phyloP scores from a whole-genome alignment of 257 asterid species.

The Nemophila menziesii region DNA sequence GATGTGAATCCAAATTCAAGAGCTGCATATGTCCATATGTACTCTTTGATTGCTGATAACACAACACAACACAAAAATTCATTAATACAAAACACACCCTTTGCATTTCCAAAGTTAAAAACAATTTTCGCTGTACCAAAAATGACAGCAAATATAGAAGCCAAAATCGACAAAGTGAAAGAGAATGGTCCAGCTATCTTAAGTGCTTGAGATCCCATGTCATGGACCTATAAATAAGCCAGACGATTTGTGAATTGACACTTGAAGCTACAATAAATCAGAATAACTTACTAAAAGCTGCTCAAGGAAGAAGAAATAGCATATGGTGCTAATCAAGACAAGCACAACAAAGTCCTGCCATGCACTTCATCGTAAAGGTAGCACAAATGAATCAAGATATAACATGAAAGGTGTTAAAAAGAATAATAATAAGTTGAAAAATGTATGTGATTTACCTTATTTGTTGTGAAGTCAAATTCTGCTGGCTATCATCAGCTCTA shows the following conservation, averaged over 20 bases:
- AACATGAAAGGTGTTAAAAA: too few species aligned
- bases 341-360: conserved; percentile 99
- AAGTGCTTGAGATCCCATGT: conserved; percentile 55
- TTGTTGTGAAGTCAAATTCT: conserved; percentile 17
- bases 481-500: conserved; percentile 25
- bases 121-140: conserved; percentile 30
- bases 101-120: neutral
- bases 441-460: conserved; percentile 37
- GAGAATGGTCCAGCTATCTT: conserved; percentile 71
- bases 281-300: conserved; percentile 67
- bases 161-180: conserved; percentile 58
- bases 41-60: conserved; percentile 65
- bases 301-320: conserved; percentile 96
- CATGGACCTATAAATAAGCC: conserved; percentile 40
- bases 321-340: conserved; percentile 75
- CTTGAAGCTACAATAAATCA: neutral
- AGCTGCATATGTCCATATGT: conserved; percentile 76
- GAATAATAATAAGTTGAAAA: neutral
- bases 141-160: conserved; percentile 58
- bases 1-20: conserved; percentile 71
- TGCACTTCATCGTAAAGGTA: conserved; percentile 38
- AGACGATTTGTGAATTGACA: neutral
- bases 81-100: conserved; percentile 6
- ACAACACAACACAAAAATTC: conserved; percentile 10
- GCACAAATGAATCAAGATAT: conserved; percentile 12